A percentile compares a stretch with the other conserved stretches of the same genome.
phyloP scores from a whole-genome alignment of 768 basidiomycete genomes.

The Lentinula aciculospora region DNA sequence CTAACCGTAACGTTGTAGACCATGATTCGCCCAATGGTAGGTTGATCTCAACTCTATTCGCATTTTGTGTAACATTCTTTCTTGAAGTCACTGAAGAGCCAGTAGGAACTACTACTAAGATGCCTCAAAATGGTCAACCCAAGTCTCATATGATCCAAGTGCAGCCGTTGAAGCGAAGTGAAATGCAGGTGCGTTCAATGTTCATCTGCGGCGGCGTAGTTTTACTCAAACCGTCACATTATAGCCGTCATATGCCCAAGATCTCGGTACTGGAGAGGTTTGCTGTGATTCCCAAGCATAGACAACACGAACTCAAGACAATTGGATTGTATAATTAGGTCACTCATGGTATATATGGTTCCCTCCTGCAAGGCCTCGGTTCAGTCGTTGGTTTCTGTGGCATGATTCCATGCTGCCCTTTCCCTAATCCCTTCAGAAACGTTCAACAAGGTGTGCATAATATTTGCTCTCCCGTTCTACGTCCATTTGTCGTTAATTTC shows the following conservation, averaged over 20 bases:
- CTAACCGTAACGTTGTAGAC: conserved; percentile 64
- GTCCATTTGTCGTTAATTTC: not conserved
- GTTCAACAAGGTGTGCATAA: conserved; percentile 67
- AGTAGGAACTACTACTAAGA: conserved; percentile 27
- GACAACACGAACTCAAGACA: too few relatives aligned
- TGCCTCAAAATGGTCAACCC: conserved; percentile 9
- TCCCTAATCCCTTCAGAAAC: conserved; percentile 79
- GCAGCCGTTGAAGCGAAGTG: conserved; percentile 78
- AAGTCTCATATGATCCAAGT: conserved; percentile 59
- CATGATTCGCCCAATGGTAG: conserved; percentile 63
- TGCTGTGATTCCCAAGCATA: conserved; percentile 3
- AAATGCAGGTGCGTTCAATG: conserved; percentile 68
- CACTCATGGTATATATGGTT: conserved; percentile 83
- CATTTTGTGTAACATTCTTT: conserved; percentile 5
- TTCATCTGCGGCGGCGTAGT: not conserved
- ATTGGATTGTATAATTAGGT: conserved; percentile 33
- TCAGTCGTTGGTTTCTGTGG: conserved; percentile 60
- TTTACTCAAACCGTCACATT: not conserved
- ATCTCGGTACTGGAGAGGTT: conserved; percentile 65
- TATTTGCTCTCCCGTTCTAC: not conserved
- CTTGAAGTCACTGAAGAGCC: conserved; percentile 60
- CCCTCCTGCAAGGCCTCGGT: conserved; percentile 70
- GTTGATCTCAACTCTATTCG: conserved; percentile 12
- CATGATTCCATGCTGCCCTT: conserved; percentile 79
- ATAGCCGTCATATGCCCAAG: conserved; percentile 90